Evolutionary conservation across 495 filamentous ascomycete genomes (phyloP).

Genomic region (Podospora comata): DNA sequence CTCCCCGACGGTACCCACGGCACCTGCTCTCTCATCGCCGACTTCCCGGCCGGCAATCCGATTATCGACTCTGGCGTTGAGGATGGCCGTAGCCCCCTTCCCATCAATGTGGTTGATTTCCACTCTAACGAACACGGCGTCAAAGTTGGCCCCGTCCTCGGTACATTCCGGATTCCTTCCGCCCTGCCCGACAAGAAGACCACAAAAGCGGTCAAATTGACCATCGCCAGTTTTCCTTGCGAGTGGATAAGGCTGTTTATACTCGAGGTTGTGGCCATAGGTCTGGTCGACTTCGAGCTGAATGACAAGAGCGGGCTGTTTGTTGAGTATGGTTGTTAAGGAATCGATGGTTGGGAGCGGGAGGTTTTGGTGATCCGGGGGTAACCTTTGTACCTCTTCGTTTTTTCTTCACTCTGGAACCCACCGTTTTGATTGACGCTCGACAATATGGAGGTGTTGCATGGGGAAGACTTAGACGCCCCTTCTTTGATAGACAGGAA

Average conservation of each 20-base stretch:
- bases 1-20: slow-evolving; percentile 23
- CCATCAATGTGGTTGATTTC: slow-evolving; percentile 26
- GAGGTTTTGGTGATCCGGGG: too few relatives aligned
- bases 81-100: slow-evolving; percentile 17
- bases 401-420: too few relatives aligned
- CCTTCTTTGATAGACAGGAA: too few relatives aligned
- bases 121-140: slow-evolving; percentile 26
- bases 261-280: slow-evolving; percentile 29
- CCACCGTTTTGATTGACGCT: too few relatives aligned
- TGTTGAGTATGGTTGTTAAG: slow-evolving; percentile 5
- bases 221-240: slow-evolving; percentile 37
- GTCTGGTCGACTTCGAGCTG: slow-evolving; percentile 22
- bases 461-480: too few relatives aligned
- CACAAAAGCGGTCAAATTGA: slow-evolving; percentile 5
- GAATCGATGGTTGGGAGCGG: background rate
- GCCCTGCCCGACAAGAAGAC: slow-evolving; percentile 6
- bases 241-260: slow-evolving; percentile 25
- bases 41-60: slow-evolving; percentile 33
- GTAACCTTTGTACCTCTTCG: too few relatives aligned
- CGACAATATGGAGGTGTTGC: too few relatives aligned
- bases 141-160: slow-evolving; percentile 29
- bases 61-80: slow-evolving; percentile 16
- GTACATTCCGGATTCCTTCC: slow-evolving; percentile 24
- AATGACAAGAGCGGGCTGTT: background rate
- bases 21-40: slow-evolving; percentile 35